These are phyloP conservation scores for Boletus vermiculosoides DNA, from an alignment of 768 basidiomycete species.

Conservation along the genomic window DNA sequence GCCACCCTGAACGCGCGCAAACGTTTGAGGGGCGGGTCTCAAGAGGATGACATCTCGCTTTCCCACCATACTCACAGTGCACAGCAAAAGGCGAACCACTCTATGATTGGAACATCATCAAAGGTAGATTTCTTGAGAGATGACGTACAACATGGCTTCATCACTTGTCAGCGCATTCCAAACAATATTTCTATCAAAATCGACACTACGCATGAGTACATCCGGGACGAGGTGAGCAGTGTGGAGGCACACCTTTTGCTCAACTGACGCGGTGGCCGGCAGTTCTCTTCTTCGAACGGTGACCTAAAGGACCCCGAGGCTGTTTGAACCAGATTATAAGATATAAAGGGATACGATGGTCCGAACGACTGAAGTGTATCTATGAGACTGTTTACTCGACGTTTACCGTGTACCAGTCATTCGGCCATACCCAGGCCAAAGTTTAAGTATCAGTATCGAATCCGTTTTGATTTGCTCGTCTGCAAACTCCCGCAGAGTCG, in stretches of 20 bases:
- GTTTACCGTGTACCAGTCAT: background rate
- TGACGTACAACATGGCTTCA: background rate
- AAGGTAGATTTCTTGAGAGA: background rate
- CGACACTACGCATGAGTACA: slow-evolving; percentile 55
- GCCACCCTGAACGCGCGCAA: slow-evolving; percentile 58
- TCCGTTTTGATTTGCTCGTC: background rate
- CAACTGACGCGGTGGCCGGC: background rate
- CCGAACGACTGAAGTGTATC: too few species aligned
- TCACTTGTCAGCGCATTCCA: slow-evolving; percentile 23
- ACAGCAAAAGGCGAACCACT: slow-evolving; percentile 8
- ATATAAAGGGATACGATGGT: background rate
- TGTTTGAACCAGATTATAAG: slow-evolving; percentile 1
- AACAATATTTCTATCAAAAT: slow-evolving; percentile 64
- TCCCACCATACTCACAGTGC: slow-evolving; percentile 8
- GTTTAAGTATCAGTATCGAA: background rate
- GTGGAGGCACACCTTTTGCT: background rate
- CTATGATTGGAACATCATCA: background rate
- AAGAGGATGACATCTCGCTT: slow-evolving; percentile 13
- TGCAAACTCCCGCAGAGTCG: background rate
- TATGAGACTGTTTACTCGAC: background rate
- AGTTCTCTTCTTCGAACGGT: background rate
- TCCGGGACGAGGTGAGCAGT: slow-evolving; percentile 38
- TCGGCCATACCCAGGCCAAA: background rate
- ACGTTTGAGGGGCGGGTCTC: slow-evolving; percentile 35
- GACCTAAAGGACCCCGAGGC: slow-evolving; percentile 11